These are phyloP conservation scores for Sporisorium iseilematis-ciliati DNA, from an alignment of 1,284 basidiomycete species.

Conservation along the genomic window DNA sequence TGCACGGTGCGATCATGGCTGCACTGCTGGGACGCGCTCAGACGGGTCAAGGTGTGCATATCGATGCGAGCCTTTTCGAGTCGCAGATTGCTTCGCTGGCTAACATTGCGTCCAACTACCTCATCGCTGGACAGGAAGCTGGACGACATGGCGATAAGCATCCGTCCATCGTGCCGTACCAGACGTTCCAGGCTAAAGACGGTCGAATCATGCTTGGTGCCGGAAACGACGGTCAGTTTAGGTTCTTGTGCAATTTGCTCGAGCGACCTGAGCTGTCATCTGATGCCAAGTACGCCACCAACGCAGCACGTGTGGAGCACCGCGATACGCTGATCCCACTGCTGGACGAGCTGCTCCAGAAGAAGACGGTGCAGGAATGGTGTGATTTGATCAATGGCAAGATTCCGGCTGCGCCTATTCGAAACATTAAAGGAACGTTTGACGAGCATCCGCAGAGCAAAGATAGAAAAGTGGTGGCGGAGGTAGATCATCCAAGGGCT, in stretches of 20 bases:
- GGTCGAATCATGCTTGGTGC: constrained; percentile 77
- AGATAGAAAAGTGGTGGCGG: constrained; percentile 76
- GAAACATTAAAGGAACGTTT: constrained; percentile 90
- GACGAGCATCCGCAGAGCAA: constrained; percentile 84
- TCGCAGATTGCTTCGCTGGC: constrained; percentile 86
- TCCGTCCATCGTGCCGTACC: constrained; percentile 70
- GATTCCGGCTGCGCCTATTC: constrained; percentile 74
- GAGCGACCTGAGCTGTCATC: constrained; percentile 36
- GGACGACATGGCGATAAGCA: constrained; percentile 91
- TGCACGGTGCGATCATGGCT: constrained; percentile 92
- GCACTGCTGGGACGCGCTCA: constrained; percentile 83
- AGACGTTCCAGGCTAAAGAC: constrained; percentile 54
- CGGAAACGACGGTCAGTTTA: constrained; percentile 87
- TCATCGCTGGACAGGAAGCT: constrained; percentile 87
- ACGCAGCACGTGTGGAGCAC: constrained; percentile 81
- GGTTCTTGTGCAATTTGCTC: constrained; percentile 48
- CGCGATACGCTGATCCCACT: constrained; percentile 79
- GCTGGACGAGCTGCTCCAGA: constrained; percentile 74
- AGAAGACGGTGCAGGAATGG: constrained; percentile 56
- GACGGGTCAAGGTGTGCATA: constrained; percentile 88
- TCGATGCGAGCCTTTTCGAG: constrained; percentile 81
- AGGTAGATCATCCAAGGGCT: constrained; percentile 77
- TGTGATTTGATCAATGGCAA: constrained; percentile 53
- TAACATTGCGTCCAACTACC: constrained; percentile 93
- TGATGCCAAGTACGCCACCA: constrained; percentile 69